Evolutionary conservation across 108 stramenopile species (phyloP), one percentile per base, ranked within the genome.

Genomic region (Nitzschia palea): DNA sequence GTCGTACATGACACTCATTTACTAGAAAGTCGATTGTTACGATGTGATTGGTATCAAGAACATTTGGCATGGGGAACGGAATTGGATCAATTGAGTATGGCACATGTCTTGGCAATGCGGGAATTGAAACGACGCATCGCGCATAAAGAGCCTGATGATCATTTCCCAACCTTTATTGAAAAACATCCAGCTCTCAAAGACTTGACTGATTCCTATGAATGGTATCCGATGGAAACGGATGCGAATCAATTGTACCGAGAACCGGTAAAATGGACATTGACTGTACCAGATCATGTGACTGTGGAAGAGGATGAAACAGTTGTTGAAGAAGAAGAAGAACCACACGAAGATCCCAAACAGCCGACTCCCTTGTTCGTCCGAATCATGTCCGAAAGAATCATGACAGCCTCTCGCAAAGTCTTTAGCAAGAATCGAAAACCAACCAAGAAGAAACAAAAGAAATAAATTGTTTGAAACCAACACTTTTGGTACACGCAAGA

Each of bases 11-110:
- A 92, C 55, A 61, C 87, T 51, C 68, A 76, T 29, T 51, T 83
- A 33, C 85, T 82, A 55, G 91, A 89, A 43, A 80, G 74, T 36
- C 75, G 83, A 34, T 73, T 84, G 42, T 65, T 92, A 4, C 86
- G 91, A 42, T 92, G 91, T 55, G 85, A 92, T 45, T 92, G 91
- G 91, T 92, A 86, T 65, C 77, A 73, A 35, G 91, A 92, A 59
- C 86, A 89, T 45, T 52, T 79, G 30, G 81, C 68, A 44, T 92
- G 91, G 91, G 80, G 68, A 0, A 72, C 57, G 54, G 74, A 80
- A 20, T 35, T 87, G 18, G 91, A 92, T 55, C 86, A 89, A 56
- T 73, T 92, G 18, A 87, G 84, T 44, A 87, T 89, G 55, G 84
- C 91, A 1, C 80, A 87, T 55, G 82, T 86, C 30, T 86, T 92